Conservation (phyloP, 768 basidiomycete genomes). For the Boletus tomentosulus region DNA sequence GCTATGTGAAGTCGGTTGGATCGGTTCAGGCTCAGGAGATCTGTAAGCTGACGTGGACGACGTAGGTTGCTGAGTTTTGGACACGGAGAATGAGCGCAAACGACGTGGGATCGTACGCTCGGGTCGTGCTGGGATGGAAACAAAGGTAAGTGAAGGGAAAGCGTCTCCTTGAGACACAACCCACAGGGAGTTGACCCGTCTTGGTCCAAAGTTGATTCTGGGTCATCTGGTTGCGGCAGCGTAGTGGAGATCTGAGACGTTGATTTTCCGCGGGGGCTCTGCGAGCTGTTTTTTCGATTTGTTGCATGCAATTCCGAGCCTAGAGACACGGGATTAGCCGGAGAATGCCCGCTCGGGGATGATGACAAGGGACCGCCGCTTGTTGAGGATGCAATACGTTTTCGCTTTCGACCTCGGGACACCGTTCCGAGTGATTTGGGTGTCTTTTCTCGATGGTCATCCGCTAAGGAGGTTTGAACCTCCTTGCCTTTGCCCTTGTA, state of each 20-base stretch:
- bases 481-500: slow-evolving; percentile 21
- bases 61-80: slow-evolving; percentile 7
- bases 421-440: slow-evolving; percentile 9
- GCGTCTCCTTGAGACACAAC: not conserved
- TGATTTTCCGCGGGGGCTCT: slow-evolving; percentile 1
- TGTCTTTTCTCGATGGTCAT: slow-evolving; percentile 3
- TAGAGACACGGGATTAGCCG: slow-evolving; percentile 2
- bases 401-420: slow-evolving; percentile 21
- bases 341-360: slow-evolving; percentile 21
- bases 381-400: slow-evolving; percentile 18
- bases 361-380: slow-evolving; percentile 1
- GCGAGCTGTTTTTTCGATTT: slow-evolving; percentile 6
- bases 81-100: slow-evolving; percentile 3
- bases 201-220: not conserved
- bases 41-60: slow-evolving; percentile 2
- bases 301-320: slow-evolving; percentile 6
- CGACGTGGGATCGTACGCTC: slow-evolving; percentile 2
- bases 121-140: slow-evolving; percentile 7
- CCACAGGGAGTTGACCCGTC: slow-evolving; percentile 11
- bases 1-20: not conserved
- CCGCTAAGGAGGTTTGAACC: not conserved
- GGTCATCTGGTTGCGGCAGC: slow-evolving; percentile 2
- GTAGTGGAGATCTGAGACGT: slow-evolving; percentile 4
- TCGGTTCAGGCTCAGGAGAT: slow-evolving; percentile 8
- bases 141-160: slow-evolving; percentile 6